phyloP scores from a whole-genome alignment of 1,139 yeast genomes.

The Hemisphaericaspora subhashii region DNA sequence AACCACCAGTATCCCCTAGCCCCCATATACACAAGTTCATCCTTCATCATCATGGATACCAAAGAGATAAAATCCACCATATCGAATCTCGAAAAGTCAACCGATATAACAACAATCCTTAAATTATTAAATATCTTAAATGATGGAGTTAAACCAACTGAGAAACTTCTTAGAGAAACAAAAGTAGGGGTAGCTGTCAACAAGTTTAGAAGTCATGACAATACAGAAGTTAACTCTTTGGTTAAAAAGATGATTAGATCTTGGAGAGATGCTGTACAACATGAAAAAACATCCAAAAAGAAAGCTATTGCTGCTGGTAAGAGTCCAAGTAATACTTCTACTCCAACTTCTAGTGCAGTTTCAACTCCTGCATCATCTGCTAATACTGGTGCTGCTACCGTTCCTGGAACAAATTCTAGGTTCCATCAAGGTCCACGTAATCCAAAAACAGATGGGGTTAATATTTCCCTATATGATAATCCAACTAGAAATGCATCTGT shows the following conservation, averaged over 20 bases:
- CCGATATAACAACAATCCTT: conserved; percentile 64
- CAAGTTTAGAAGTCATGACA: conserved; percentile 71
- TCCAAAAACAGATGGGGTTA: conserved; percentile 78
- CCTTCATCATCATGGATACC: conserved; percentile 66
- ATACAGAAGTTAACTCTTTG: conserved; percentile 61
- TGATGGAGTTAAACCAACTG: conserved; percentile 80
- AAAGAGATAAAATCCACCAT: conserved; percentile 74
- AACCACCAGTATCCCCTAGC: neutral
- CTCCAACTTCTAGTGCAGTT: conserved; percentile 6
- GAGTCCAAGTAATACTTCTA: conserved; percentile 1
- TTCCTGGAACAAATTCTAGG: conserved; percentile 20
- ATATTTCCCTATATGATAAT: conserved; percentile 66
- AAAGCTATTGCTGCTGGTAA: conserved; percentile 11
- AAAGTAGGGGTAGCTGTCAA: conserved; percentile 97
- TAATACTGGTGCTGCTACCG: neutral
- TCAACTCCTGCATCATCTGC: conserved; percentile 8
- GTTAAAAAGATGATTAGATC: conserved; percentile 80
- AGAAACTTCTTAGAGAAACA: conserved; percentile 82
- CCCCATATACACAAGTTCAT: no score
- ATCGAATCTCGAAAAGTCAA: conserved; percentile 70
- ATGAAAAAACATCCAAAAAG: conserved; percentile 58
- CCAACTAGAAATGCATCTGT: conserved; percentile 83
- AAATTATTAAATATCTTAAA: conserved; percentile 68
- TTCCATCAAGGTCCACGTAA: conserved; percentile 58
- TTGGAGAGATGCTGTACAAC: conserved; percentile 90